Base-by-base conservation (phyloP, 2,329 filamentous ascomycete species). In the Aspergillus eucalypticola region DNA sequence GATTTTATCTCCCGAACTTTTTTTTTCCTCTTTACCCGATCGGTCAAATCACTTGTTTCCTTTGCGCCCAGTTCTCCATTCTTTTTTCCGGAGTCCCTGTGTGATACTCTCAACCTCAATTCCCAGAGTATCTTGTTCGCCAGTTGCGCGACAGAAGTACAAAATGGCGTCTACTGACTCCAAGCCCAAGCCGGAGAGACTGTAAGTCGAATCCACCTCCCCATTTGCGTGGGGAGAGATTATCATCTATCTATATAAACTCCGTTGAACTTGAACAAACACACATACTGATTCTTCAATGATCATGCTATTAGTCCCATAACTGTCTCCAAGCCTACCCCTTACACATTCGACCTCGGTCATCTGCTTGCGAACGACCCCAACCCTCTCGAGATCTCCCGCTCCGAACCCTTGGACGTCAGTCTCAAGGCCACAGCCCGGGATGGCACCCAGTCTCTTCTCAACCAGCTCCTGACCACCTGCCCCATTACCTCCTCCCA, bases 401-500 rank as follows among this genome's bases (percentile, higher is more conserved):
- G 76, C 54, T 78, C 78, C 62, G 60, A 71, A 53, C 64, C 66
- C 8, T 78, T 88, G 64, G 91, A 96, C 76, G 80, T 82, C 27
- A 84, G 86, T 60, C 88, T 98, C 62, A 83, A 88, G 63, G 80
- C 85, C 42, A 86, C 88, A 21, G 92, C 95, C 58, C 91, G 93
- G 71, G 92, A 96, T 78, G 92, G 91, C 77, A 91, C 93, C 11
- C 95, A 99, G 80, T 88, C 87, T 29, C 87, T 99, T 60, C 87
- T 99, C 76, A 96, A 96, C 83, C 93, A 98, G 79, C 88, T 99
- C 62, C 88, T 99, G 41, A 92, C 89, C 15, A 94, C 92, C 49
- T 95, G 92, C 80, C 85, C 91, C 25, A 88, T 97, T 69, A 85
- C 83, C 61, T 89, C 89, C 38, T 84, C 76, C 8, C 75, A 77